Conservation (phyloP, 176 grass and related monocot species). For the Metroxylon sagu region DNA sequence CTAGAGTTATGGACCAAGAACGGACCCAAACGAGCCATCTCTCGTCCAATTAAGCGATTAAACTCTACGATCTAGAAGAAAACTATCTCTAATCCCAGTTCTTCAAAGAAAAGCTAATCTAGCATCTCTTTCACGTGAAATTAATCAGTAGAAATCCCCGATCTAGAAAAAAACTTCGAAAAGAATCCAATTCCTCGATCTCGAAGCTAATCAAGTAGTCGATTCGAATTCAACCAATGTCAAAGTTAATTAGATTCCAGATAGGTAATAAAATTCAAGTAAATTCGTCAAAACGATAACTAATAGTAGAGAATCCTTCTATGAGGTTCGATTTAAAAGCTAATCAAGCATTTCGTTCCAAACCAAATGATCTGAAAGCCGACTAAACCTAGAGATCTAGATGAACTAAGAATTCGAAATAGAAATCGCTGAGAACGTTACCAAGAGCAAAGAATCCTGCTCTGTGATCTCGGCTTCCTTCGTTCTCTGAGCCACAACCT, state of each 20-base stretch:
- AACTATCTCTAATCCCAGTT: too few species aligned
- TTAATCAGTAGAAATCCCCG: neutral
- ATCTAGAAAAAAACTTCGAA: neutral
- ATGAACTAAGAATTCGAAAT: constrained; percentile 1
- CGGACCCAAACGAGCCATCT: neutral
- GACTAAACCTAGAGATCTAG: neutral
- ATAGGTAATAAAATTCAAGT: too few species aligned
- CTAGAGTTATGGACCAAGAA: neutral
- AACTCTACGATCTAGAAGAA: neutral
- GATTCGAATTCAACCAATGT: neutral
- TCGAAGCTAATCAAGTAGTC: neutral
- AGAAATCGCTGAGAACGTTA: constrained; percentile 18
- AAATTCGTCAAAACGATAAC: too few species aligned
- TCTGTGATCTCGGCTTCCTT: constrained; percentile 92
- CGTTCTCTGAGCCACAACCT: constrained; percentile 61
- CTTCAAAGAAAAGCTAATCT: too few species aligned
- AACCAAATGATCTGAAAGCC: neutral
- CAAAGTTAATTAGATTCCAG: neutral
- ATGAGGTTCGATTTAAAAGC: neutral
- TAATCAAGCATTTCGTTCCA: neutral
- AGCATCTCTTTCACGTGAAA: neutral
- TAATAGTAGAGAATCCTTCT: too few species aligned
- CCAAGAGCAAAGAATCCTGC: constrained; percentile 93
- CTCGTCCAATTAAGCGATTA: neutral
- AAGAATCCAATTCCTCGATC: neutral